Conservation (phyloP, 2,329 filamentous ascomycete genomes). For the Fusarium sp. region DNA sequence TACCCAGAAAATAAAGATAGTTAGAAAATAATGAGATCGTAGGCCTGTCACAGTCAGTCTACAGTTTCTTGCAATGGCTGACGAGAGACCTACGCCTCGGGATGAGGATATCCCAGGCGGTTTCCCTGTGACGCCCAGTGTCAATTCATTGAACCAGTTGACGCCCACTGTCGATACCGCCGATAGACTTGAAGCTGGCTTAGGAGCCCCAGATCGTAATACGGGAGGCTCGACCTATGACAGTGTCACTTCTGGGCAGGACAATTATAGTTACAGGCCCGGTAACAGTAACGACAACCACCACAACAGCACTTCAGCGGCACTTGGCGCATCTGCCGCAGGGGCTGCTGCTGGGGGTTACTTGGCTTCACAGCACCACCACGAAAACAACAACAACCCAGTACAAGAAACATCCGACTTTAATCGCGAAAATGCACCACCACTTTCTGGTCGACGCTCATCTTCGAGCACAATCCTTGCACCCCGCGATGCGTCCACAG, state of each 20-base stretch:
- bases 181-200: constrained; percentile 28
- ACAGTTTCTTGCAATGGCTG: constrained; percentile 30
- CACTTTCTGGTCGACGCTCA: neutral
- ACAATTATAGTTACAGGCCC: neutral
- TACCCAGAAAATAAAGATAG: neutral
- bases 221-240: constrained; percentile 1
- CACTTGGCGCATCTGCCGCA: constrained; percentile 6
- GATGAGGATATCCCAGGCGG: constrained; percentile 46
- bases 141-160: constrained; percentile 20
- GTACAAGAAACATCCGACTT: neutral
- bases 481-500: neutral
- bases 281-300: neutral
- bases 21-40: neutral
- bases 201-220: constrained; percentile 7
- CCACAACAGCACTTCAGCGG: constrained; percentile 2
- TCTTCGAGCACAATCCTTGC: constrained; percentile 27
- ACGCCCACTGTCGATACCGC: constrained; percentile 16
- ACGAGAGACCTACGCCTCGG: constrained; percentile 39
- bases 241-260: neutral
- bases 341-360: constrained; percentile 5
- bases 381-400: neutral
- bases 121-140: constrained; percentile 42
- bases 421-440: neutral
- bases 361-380: neutral
- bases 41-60: neutral